Evolutionary conservation across 2,329 filamentous ascomycete genomes (phyloP), one percentile per base, ranked within the genome.

Genomic region (Massarina eburnea): DNA sequence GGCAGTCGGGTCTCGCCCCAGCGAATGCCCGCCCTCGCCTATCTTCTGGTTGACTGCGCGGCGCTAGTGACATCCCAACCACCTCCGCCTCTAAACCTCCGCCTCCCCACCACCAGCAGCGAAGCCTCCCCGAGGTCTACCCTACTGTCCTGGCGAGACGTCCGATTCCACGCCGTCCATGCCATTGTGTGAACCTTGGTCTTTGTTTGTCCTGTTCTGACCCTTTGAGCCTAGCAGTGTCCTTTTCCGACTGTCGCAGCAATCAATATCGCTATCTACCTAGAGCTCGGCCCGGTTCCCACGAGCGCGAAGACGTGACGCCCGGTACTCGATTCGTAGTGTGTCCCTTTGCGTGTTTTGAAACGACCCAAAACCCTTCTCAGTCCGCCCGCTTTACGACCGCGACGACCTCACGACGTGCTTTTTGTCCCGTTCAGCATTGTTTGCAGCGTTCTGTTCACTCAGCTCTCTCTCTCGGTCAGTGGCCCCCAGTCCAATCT

Each of bases 11-110:
- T 47, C 51, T 55, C 57, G 56, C 52, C 50, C 55, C 49, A 64
- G 59, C 54, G 24, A 51, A 64, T 60, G 66, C 64, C 67, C 64
- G 64, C 58, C 43, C 61, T 70, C 68, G 68, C 65, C 65, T 71
- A 69, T 70, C 63, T 52, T 33, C 54, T 62, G 64, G 61, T 66
- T 62, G 64, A 64, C 58, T 62, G 59, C 58, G 58, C 52, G 45
- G 58, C 62, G 56, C 67, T 70, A 70, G 68, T 55, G 54, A 57
- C 62, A 67, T 71, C 68, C 69, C 68, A 71, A 71, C 69, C 68
- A 69, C 69, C 67, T 67, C 63, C 64, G 62, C 67, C 60, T 64
- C 63, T 63, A 67, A 61, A 64, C 66, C 60, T 62, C 61, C 62
- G 62, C 62, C 59, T 62, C 64, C 63, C 59, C 51, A 61, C 62